Conservation (phyloP, 2,329 filamentous ascomycete species). For the Penicillium sp. region DNA sequence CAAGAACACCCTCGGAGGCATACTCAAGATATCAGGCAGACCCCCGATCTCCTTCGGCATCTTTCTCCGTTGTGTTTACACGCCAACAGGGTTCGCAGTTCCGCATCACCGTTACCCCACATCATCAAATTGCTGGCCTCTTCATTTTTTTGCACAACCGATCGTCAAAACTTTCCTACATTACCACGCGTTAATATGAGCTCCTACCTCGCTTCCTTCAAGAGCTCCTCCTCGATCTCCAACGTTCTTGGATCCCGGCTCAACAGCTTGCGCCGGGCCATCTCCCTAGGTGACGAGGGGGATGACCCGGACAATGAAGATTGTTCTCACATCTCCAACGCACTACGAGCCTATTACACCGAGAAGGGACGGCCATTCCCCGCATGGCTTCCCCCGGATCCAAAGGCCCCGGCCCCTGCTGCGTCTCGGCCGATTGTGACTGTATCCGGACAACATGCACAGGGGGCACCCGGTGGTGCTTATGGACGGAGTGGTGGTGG, state of each 20-base stretch:
- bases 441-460: slow-evolving; percentile 36
- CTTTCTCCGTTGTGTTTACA: background rate
- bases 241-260: slow-evolving; percentile 49
- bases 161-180: background rate
- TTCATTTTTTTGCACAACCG: slow-evolving; percentile 3
- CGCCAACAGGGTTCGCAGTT: slow-evolving; percentile 9
- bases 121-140: slow-evolving; percentile 14
- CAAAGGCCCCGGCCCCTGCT: slow-evolving; percentile 60
- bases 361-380: slow-evolving; percentile 81
- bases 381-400: slow-evolving; percentile 81
- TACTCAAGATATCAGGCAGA: no score
- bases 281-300: slow-evolving; percentile 41
- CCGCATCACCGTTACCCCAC: slow-evolving; percentile 21
- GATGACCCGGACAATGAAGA: slow-evolving; percentile 56
- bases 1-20: no score
- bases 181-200: slow-evolving; percentile 51
- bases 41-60: background rate
- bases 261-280: slow-evolving; percentile 49
- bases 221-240: slow-evolving; percentile 42
- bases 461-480: slow-evolving; percentile 22
- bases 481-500: slow-evolving; percentile 34
- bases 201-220: slow-evolving; percentile 71
- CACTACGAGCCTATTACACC: slow-evolving; percentile 84
- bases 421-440: slow-evolving; percentile 43
- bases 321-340: slow-evolving; percentile 90